phyloP scores from a whole-genome alignment of 805 yeast species.

The Starmerella stigmatis region DNA sequence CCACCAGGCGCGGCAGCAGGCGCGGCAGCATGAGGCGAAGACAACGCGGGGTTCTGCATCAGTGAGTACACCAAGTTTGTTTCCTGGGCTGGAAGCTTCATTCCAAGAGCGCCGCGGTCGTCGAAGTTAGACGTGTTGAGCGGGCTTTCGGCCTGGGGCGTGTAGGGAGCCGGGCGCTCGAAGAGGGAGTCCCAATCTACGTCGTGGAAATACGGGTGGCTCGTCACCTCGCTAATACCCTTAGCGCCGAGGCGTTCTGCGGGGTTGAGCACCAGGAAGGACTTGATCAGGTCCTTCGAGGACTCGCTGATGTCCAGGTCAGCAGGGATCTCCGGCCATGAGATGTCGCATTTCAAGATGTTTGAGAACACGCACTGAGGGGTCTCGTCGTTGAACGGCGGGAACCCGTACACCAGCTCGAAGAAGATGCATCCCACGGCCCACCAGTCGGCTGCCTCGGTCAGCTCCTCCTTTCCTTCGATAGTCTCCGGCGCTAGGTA shows the following conservation, averaged over 20 bases:
- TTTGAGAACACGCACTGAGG: slow-evolving; percentile 77
- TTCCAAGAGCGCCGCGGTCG: slow-evolving; percentile 62
- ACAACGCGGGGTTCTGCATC: too few species aligned
- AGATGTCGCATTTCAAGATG: slow-evolving; percentile 59
- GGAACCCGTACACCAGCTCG: slow-evolving; percentile 84
- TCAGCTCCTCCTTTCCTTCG: slow-evolving; percentile 62
- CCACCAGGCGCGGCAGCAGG: too few species aligned
- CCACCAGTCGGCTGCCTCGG: slow-evolving; percentile 96
- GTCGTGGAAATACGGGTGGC: slow-evolving; percentile 68
- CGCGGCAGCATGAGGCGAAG: too few species aligned
- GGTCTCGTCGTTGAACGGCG: slow-evolving; percentile 81
- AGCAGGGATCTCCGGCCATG: slow-evolving; percentile 64
- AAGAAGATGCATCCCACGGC: slow-evolving; percentile 90
- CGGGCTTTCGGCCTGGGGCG: slow-evolving; percentile 69
- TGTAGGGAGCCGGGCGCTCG: slow-evolving; percentile 64
- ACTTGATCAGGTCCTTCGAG: slow-evolving; percentile 64
- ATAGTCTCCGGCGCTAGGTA: slow-evolving; percentile 96
- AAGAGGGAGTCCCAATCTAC: slow-evolving; percentile 62
- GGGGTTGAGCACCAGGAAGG: slow-evolving; percentile 56
- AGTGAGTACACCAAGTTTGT: slow-evolving; percentile 14
- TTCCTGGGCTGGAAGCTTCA: slow-evolving; percentile 16
- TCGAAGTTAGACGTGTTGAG: slow-evolving; percentile 90
- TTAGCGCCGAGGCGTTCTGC: slow-evolving; percentile 55
- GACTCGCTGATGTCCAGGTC: slow-evolving; percentile 40
- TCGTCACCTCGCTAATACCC: slow-evolving; percentile 69